Evolutionary conservation across 129 eudicot species (phyloP), one percentile per base, ranked within the genome.

Genomic region (Lactuca sativa): DNA sequence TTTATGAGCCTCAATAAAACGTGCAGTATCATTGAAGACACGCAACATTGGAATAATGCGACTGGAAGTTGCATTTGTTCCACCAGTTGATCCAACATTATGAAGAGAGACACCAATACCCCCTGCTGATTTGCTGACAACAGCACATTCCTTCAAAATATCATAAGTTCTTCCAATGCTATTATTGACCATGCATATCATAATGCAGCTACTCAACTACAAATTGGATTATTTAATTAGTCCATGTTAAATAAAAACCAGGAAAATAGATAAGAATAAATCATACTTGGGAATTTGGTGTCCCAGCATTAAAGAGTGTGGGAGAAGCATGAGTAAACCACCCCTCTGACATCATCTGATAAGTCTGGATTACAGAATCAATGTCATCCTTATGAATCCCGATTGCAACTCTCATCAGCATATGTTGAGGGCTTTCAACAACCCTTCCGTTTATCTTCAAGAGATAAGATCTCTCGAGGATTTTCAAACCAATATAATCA

Each of bases 271-370:
- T 14, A 31, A 7, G n/a, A 4, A 52, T 2, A 6, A 33, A 18
- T 21, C 86, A 36, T 85, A 92, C 98, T 64, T 92, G 98, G 52
- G 98, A 96, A 55, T 92, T 89, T 11, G 98, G 98, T 58, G 98
- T 93, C 30, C 96, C 98, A 21, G 98, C 96, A 81, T 93, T 93
- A 57, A 93, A 93, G 56, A 93, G 95, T 25, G 98, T 93, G 16
- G 98, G 98, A 52, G 98, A 89, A 11, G 98, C 98, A 85, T 93
- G 98, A 54, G 98, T 93, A 81, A 93, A 93, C 98, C 98, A 89
- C 69, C 98, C 62, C 72, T 93, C 96, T 21, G 98, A 93, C 90
- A 93, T 89, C 69, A 93, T 68, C 80, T 93, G 98, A 66, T 93
- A 93, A 47, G 98, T 89, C 69, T 69, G 75, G 79, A 89, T 79